Conservation (phyloP, 164 flowering plant genomes). For the Chloranthus sessilifolius region DNA sequence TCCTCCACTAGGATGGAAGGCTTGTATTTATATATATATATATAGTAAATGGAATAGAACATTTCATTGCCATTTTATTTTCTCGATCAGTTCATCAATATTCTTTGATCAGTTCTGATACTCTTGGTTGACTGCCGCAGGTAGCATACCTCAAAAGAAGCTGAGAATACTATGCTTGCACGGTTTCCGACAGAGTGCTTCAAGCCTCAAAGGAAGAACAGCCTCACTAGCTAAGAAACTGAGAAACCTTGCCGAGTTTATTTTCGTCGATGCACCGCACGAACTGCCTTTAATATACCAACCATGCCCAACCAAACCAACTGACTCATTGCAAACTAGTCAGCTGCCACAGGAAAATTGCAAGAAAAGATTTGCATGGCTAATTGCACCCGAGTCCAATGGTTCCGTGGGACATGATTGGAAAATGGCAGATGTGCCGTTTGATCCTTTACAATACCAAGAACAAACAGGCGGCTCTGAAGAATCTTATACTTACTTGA, state of each 20-base stretch:
- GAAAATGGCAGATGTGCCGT: slow-evolving; percentile 52
- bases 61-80: too few relatives aligned
- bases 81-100: too few relatives aligned
- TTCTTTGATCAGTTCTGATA: neutral
- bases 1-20: too few relatives aligned
- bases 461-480: slow-evolving; percentile 70
- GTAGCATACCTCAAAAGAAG: slow-evolving; percentile 37
- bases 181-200: slow-evolving; percentile 96
- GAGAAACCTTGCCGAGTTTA: slow-evolving; percentile 67
- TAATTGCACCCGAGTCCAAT: slow-evolving; percentile 41
- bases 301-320: slow-evolving; percentile 20
- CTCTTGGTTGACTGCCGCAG: slow-evolving; percentile 20
- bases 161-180: slow-evolving; percentile 87
- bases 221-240: slow-evolving; percentile 88
- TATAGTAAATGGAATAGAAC: too few relatives aligned
- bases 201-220: slow-evolving; percentile 84
- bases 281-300: slow-evolving; percentile 76
- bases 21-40: too few relatives aligned
- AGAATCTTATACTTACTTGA: slow-evolving; percentile 50
- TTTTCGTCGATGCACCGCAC: slow-evolving; percentile 81
- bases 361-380: slow-evolving; percentile 81
- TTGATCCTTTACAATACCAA: slow-evolving; percentile 78
- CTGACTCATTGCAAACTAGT: neutral
- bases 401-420: slow-evolving; percentile 30
- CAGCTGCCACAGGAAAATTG: slow-evolving; percentile 46